Conservation (phyloP, 2,329 filamentous ascomycete species). For the Colletotrichum sp. region DNA sequence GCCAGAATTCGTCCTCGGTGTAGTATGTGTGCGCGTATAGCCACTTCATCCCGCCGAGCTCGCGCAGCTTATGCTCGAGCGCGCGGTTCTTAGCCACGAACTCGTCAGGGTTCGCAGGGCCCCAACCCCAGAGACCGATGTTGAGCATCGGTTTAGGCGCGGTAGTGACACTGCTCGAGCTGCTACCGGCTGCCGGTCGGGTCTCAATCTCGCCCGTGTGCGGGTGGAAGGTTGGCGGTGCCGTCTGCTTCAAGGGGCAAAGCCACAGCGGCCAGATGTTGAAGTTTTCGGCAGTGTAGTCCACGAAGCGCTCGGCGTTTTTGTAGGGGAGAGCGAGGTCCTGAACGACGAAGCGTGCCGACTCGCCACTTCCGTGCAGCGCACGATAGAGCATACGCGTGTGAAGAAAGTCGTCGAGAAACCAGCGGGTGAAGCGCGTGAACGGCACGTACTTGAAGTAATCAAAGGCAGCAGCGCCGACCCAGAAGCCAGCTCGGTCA, state of each 20-base stretch:
- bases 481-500: constrained; percentile 79
- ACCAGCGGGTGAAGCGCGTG: constrained; percentile 68
- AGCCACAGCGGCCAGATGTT: constrained; percentile 67
- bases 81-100: constrained; percentile 74
- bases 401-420: constrained; percentile 75
- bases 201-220: constrained; percentile 44
- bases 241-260: constrained; percentile 56
- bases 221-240: constrained; percentile 61
- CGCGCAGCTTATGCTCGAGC: constrained; percentile 71
- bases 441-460: constrained; percentile 73
- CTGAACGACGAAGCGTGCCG: constrained; percentile 70
- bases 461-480: constrained; percentile 67
- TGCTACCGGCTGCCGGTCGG: not conserved
- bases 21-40: constrained; percentile 89
- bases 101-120: constrained; percentile 57
- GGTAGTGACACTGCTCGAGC: not conserved
- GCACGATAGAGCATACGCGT: constrained; percentile 78
- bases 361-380: constrained; percentile 70
- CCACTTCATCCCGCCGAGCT: constrained; percentile 83
- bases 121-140: constrained; percentile 82
- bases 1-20: constrained; percentile 73
- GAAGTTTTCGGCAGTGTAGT: constrained; percentile 56
- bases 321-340: constrained; percentile 66
- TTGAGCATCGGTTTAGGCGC: constrained; percentile 56
- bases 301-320: constrained; percentile 56